A percentile compares a stretch with the other conserved stretches of the same genome.
phyloP scores from a whole-genome alignment of 2,329 filamentous ascomycete genomes.

The Furcasterigmium sp. region DNA sequence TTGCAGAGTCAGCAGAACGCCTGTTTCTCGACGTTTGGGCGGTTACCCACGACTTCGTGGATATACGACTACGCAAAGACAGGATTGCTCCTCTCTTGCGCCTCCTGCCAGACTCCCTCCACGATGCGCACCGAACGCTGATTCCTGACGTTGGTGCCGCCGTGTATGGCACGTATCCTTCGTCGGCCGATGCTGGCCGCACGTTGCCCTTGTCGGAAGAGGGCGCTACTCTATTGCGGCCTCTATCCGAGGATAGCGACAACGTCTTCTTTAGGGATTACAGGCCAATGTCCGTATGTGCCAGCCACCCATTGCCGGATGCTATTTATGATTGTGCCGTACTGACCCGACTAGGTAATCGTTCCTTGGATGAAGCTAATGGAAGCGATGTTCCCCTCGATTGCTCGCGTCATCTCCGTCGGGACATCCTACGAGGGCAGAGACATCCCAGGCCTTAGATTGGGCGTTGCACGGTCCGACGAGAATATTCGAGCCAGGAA shows the following conservation, averaged over 20 bases:
- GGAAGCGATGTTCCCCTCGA: slow-evolving; percentile 81
- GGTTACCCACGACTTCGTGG: slow-evolving; percentile 74
- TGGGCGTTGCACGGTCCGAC: slow-evolving; percentile 52
- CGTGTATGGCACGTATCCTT: slow-evolving; percentile 71
- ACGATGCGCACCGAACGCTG: slow-evolving; percentile 65
- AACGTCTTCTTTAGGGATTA: slow-evolving; percentile 92
- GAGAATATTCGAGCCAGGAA: slow-evolving; percentile 47
- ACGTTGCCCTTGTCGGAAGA: slow-evolving; percentile 16
- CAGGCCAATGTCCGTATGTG: slow-evolving; percentile 65
- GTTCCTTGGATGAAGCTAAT: slow-evolving; percentile 89
- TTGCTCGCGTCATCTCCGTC: slow-evolving; percentile 68
- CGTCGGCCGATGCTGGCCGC: slow-evolving; percentile 16
- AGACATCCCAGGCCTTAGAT: slow-evolving; percentile 74
- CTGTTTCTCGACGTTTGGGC: slow-evolving; percentile 91
- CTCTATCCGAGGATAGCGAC: slow-evolving; percentile 36
- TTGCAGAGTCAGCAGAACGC: slow-evolving; percentile 67
- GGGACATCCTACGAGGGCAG: slow-evolving; percentile 87
- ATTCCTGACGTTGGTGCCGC: slow-evolving; percentile 76
- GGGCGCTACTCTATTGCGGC: slow-evolving; percentile 22
- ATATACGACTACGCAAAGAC: slow-evolving; percentile 73
- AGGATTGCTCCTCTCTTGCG: slow-evolving; percentile 74
- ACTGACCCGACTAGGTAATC: slow-evolving; percentile 40
- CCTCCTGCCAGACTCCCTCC: slow-evolving; percentile 70
- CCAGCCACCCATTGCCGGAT: slow-evolving; percentile 21
- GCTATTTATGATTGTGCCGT: slow-evolving; percentile 14